Base-by-base conservation (phyloP, 1,139 yeast species). In the Yarrowia galli region DNA sequence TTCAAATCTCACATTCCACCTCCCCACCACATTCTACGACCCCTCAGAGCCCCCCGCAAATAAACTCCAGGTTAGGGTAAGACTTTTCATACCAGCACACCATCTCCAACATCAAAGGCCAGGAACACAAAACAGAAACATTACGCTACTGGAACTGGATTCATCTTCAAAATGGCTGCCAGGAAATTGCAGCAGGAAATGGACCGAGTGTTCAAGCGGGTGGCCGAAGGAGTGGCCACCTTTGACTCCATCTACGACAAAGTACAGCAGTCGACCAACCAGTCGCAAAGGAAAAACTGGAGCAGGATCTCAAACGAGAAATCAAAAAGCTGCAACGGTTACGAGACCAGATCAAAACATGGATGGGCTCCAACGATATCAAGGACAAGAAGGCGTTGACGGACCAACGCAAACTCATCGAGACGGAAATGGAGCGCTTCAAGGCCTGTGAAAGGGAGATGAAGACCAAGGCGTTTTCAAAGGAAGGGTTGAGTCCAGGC, bases 381-480 rank as follows among this genome's bases (percentile, higher is more conserved):
- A 93, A 96, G 78, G 96, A 95, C 75, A 96, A 92, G 80, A 89
- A 91, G 76, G 79, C 83, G 67, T 80, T 96, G 70, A 84, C 87
- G 71, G 98, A 93, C 70, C 91, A 92, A 74, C 84, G 99, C 68
- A 85, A 88, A 73, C 82, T 88, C 72, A 95, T 96, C 73, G 98
- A 96, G 78, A 86, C 86, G 58, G 79, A 74, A 68, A 95, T 95
- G 99, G 99, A 96, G 79, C 86, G 95, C 73, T 96, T 96, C 80
- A 96, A 96, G 78, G 95, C 95, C 67, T 91, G 93, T 72, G 99
- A 96, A 78, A 91, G 93, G 80, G 87, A 90, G 73, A 90, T 92
- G 87, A 96, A 96, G 80, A 93, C 97, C 45, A 96, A 96, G 78
- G 98, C 97, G 69, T 96, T 92, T 76, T 89, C 97, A 51, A 92